Conservation (phyloP, 108 stramenopile genomes). For the Cyclotella kingstonii region DNA sequence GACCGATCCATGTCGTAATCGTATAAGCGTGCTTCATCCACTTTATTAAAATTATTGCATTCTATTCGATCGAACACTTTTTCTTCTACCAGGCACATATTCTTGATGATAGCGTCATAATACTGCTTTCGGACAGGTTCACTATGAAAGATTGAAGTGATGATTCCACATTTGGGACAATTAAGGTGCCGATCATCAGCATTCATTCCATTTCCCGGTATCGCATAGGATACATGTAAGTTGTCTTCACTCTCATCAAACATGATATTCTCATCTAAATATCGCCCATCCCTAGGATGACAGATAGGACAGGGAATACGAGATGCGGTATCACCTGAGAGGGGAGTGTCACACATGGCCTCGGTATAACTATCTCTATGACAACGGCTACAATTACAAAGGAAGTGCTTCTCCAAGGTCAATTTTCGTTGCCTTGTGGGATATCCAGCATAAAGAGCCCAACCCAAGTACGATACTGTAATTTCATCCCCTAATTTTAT, state of each 20-base stretch:
- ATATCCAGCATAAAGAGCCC: slow-evolving; percentile 61
- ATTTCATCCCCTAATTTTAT: slow-evolving; percentile 73
- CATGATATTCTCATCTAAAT: slow-evolving; percentile 76
- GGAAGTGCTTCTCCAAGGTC: slow-evolving; percentile 61
- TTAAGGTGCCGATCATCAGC: slow-evolving; percentile 19
- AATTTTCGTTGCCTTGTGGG: slow-evolving; percentile 50
- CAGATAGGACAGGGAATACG: slow-evolving; percentile 65
- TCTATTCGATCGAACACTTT: slow-evolving; percentile 36
- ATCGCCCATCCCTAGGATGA: slow-evolving; percentile 63
- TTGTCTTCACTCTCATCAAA: slow-evolving; percentile 69
- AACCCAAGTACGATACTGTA: slow-evolving; percentile 73
- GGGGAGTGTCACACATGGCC: not conserved
- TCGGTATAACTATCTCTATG: not conserved
- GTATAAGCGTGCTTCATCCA: not conserved
- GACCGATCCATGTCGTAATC: slow-evolving; percentile 40
- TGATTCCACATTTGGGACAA: slow-evolving; percentile 16
- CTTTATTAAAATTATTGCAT: slow-evolving; percentile 1
- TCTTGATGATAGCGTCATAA: slow-evolving; percentile 21
- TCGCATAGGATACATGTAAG: slow-evolving; percentile 46
- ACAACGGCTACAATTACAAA: slow-evolving; percentile 72
- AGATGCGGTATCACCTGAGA: slow-evolving; percentile 49
- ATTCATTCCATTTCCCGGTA: slow-evolving; percentile 20
- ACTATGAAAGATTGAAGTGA: slow-evolving; percentile 3
- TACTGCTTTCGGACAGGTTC: slow-evolving; percentile 26
- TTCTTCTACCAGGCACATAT: slow-evolving; percentile 37